Percentiles rank a stretch among this genome's conserved stretches.
Evolutionary conservation across 352 stramenopile species (phyloP).

Genomic region (Phytophthora capsici): DNA sequence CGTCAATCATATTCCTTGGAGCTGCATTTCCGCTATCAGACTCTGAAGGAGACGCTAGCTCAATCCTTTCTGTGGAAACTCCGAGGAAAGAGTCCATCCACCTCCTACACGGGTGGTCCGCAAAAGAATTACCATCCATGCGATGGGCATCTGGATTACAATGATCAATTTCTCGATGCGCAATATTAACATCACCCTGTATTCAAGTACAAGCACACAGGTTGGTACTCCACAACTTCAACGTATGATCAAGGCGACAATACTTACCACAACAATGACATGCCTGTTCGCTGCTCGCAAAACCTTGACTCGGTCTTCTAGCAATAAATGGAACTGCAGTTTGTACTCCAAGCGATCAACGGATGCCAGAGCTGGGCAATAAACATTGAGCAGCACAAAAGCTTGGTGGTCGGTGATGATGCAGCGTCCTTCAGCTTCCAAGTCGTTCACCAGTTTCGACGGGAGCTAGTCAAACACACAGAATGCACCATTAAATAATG

Average conservation of each 20-base stretch:
- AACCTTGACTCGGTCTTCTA: slow-evolving; percentile 68
- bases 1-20: slow-evolving; percentile 64
- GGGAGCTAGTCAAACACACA: slow-evolving; percentile 42
- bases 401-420: slow-evolving; percentile 88
- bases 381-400: slow-evolving; percentile 92
- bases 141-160: slow-evolving; percentile 52
- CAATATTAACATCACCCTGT: slow-evolving; percentile 87
- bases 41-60: not conserved
- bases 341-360: slow-evolving; percentile 87
- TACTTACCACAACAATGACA: slow-evolving; percentile 72
- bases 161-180: slow-evolving; percentile 81
- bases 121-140: slow-evolving; percentile 47
- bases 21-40: not conserved
- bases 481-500: not conserved
- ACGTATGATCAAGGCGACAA: not conserved
- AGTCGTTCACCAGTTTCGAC: slow-evolving; percentile 55
- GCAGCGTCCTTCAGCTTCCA: slow-evolving; percentile 84
- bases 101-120: slow-evolving; percentile 66
- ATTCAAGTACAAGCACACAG: not conserved
- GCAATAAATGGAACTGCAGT: slow-evolving; percentile 75
- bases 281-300: slow-evolving; percentile 55
- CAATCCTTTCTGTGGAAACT: slow-evolving; percentile 11
- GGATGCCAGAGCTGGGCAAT: slow-evolving; percentile 80
- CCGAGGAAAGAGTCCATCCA: slow-evolving; percentile 70
- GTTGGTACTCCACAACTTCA: slow-evolving; percentile 5